Percentiles rank a stretch among this genome's conserved stretches.
Evolutionary conservation across 2,329 filamentous ascomycete species (phyloP).

Genomic region (Nothophaeocryptopus gaeumannii): DNA sequence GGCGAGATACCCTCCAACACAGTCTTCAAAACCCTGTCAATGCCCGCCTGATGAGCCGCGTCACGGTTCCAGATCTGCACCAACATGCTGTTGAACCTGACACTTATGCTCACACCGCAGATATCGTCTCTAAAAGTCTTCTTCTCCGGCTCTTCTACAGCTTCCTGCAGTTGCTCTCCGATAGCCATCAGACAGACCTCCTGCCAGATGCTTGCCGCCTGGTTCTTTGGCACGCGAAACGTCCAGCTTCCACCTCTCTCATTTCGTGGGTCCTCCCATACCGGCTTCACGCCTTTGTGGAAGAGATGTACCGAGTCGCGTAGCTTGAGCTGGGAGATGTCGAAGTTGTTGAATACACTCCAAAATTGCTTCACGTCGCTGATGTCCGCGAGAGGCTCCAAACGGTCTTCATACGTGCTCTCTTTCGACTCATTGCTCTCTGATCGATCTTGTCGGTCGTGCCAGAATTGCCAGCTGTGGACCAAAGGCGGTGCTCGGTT

Average conservation of each 20-base stretch:
- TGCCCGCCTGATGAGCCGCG: slow-evolving; percentile 72
- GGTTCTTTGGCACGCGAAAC: slow-evolving; percentile 78
- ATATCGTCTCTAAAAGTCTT: slow-evolving; percentile 70
- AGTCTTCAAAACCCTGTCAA: slow-evolving; percentile 69
- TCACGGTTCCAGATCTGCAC: slow-evolving; percentile 94
- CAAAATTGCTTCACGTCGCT: slow-evolving; percentile 50
- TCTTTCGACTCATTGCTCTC: slow-evolving; percentile 23
- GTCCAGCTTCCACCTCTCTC: slow-evolving; percentile 85
- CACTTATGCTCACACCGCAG: slow-evolving; percentile 81
- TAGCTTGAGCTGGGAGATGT: slow-evolving; percentile 68
- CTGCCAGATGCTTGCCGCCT: slow-evolving; percentile 72
- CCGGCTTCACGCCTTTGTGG: slow-evolving; percentile 76
- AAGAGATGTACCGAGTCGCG: slow-evolving; percentile 71
- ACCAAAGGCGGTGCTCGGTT: slow-evolving; percentile 50
- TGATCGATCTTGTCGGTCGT: slow-evolving; percentile 44
- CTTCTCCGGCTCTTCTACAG: slow-evolving; percentile 53
- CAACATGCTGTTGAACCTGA: slow-evolving; percentile 84
- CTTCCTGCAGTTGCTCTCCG: slow-evolving; percentile 74
- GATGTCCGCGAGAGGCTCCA: slow-evolving; percentile 47
- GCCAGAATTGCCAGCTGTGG: slow-evolving; percentile 54
- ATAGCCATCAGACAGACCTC: slow-evolving; percentile 78
- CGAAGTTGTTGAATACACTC: slow-evolving; percentile 65
- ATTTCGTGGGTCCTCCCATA: slow-evolving; percentile 86
- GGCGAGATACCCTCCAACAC: slow-evolving; percentile 71
- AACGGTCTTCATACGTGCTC: slow-evolving; percentile 43